These are phyloP conservation scores for Candida parachauliodes DNA, from an alignment of 805 yeast genomes.

Conservation along the genomic window DNA sequence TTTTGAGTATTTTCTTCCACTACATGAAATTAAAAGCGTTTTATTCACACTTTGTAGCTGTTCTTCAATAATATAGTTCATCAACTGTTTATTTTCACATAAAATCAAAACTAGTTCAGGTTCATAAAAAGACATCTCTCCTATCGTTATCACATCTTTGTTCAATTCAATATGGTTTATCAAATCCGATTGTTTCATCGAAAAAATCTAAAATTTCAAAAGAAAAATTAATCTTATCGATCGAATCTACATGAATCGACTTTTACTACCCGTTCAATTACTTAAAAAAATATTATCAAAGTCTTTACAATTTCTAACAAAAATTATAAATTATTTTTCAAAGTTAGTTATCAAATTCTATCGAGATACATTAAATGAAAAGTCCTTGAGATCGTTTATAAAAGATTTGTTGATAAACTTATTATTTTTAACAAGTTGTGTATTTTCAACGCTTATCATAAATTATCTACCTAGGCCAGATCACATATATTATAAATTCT, in stretches of 20 bases:
- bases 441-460: neutral
- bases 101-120: neutral
- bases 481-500: slow-evolving; percentile 7
- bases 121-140: neutral
- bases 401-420: slow-evolving; percentile 5
- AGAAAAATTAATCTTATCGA: too few relatives aligned
- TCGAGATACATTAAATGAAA: slow-evolving; percentile 7
- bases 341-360: neutral
- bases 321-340: neutral
- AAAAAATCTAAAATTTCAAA: too few relatives aligned
- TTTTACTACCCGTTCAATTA: neutral
- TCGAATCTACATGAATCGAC: neutral
- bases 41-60: neutral
- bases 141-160: neutral
- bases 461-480: slow-evolving; percentile 9
- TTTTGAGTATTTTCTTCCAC: neutral
- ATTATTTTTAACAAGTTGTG: slow-evolving; percentile 1
- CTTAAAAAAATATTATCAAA: neutral
- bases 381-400: neutral
- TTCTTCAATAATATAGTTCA: neutral
- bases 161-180: neutral
- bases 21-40: neutral
- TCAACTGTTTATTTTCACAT: neutral
- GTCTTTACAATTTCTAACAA: neutral
- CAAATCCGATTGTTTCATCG: slow-evolving; percentile 4